These are phyloP conservation scores for Echites panduratus DNA, from an alignment of 257 asterid species.

Conservation along the genomic window DNA sequence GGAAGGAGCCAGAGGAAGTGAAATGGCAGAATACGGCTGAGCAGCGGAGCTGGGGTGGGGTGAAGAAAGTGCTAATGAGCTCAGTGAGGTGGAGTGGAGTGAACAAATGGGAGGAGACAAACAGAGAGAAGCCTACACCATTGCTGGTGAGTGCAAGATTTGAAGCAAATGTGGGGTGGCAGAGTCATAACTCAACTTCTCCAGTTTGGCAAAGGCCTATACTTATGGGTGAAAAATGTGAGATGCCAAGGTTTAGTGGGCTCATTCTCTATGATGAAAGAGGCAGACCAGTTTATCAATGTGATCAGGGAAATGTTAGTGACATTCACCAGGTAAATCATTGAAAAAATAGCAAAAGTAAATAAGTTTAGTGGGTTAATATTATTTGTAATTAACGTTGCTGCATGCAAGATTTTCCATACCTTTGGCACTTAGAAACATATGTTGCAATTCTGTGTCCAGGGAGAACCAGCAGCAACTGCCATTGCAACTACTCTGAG, in stretches of 20 bases:
- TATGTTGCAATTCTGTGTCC: neutral
- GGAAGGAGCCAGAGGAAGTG: slow-evolving; percentile 2
- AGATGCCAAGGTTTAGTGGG: slow-evolving; percentile 78
- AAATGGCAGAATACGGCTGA: slow-evolving; percentile 6
- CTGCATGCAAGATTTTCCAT: neutral
- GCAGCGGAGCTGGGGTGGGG: slow-evolving; percentile 12
- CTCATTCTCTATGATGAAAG: slow-evolving; percentile 71
- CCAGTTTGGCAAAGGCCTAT: slow-evolving; percentile 87
- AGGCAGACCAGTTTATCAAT: slow-evolving; percentile 49
- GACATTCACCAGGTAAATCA: slow-evolving; percentile 29
- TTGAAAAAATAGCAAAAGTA: too few relatives aligned
- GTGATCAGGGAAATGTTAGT: slow-evolving; percentile 11
- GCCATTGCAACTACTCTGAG: slow-evolving; percentile 39
- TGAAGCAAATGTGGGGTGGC: slow-evolving; percentile 33
- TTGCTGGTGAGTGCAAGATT: slow-evolving; percentile 31
- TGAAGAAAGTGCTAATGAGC: slow-evolving; percentile 28
- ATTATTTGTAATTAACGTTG: too few relatives aligned
- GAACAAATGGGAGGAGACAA: slow-evolving; percentile 35
- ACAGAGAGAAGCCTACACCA: slow-evolving; percentile 28
- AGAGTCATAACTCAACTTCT: slow-evolving; percentile 55
- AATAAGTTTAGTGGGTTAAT: too few relatives aligned
- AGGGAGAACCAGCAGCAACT: slow-evolving; percentile 29
- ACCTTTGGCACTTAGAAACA: neutral
- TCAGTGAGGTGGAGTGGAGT: slow-evolving; percentile 57
- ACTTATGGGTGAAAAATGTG: slow-evolving; percentile 87